phyloP scores from a whole-genome alignment of 139 green algal species.

The Trebouxia sp. region DNA sequence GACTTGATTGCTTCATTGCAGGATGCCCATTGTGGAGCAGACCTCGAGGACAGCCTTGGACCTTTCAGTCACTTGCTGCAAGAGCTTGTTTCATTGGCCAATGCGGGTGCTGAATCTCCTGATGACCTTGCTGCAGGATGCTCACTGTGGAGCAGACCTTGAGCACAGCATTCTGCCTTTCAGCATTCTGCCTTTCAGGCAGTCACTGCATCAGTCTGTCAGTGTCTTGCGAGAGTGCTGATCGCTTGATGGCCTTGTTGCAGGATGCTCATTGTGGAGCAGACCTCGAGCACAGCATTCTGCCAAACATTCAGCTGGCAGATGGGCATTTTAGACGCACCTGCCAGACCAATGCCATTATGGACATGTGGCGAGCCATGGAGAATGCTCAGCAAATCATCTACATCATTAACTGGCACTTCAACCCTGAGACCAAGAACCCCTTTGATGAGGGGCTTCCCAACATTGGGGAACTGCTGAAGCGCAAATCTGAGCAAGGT shows the following conservation, averaged over 20 bases:
- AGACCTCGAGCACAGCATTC: constrained; percentile 15
- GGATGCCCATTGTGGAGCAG: constrained; percentile 18
- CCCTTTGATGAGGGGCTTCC: not conserved
- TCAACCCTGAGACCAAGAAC: constrained; percentile 16
- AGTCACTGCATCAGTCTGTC: no score
- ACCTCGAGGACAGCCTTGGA: constrained; percentile 10
- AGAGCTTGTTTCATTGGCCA: no score
- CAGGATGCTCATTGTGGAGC: constrained; percentile 21
- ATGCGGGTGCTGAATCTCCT: no score
- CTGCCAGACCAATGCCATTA: not conserved
- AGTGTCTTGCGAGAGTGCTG: no score
- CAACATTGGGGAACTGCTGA: constrained; percentile 19
- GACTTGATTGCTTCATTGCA: not conserved
- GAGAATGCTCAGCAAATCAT: constrained; percentile 18
- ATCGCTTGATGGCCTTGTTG: not conserved
- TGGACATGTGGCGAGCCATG: constrained; percentile 21
- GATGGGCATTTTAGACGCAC: not conserved
- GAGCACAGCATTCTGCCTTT: no score
- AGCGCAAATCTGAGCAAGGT: constrained; percentile 12
- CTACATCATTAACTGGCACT: constrained; percentile 25
- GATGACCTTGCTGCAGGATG: no score
- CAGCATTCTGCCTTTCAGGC: no score
- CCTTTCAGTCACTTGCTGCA: no score
- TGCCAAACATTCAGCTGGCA: not conserved
- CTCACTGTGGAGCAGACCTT: no score